Conservation (phyloP, 1,139 yeast species). For the Zygoascus sp. region DNA sequence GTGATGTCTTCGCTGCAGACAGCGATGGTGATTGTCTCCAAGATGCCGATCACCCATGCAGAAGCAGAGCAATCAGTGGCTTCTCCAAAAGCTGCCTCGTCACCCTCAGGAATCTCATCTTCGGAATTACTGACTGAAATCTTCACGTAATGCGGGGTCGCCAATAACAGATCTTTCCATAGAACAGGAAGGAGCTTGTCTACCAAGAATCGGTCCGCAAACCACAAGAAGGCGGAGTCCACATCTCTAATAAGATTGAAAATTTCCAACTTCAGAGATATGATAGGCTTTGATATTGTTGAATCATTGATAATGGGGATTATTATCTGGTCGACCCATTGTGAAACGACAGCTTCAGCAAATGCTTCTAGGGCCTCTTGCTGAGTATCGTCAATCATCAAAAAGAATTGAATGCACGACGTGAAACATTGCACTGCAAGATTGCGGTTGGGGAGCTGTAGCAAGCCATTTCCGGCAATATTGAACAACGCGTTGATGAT, state of each 20-base stretch:
- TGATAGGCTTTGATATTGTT: background rate
- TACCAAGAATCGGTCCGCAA: conserved; percentile 3
- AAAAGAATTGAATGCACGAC: conserved; percentile 32
- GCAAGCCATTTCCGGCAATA: conserved; percentile 21
- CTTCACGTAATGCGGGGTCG: conserved; percentile 7
- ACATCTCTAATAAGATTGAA: conserved; percentile 28
- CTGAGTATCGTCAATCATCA: conserved; percentile 29
- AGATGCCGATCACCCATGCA: background rate
- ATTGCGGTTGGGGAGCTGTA: conserved; percentile 18
- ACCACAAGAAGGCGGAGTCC: conserved; percentile 27
- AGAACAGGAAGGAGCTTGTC: conserved; percentile 3
- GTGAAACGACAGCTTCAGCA: conserved; percentile 3
- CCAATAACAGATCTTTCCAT: conserved; percentile 9
- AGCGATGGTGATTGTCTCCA: conserved; percentile 8
- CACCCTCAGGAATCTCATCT: background rate
- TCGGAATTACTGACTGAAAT: background rate
- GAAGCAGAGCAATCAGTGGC: background rate
- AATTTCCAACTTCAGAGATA: conserved; percentile 18
- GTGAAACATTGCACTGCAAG: conserved; percentile 33
- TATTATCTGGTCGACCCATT: conserved; percentile 10
- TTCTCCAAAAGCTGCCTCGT: background rate
- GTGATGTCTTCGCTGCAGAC: conserved; percentile 4
- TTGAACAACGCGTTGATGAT: conserved; percentile 24
- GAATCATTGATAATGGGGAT: background rate
- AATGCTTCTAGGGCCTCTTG: conserved; percentile 3